Conservation (phyloP, 768 basidiomycete species). For the Pleurotus sapidus region DNA sequence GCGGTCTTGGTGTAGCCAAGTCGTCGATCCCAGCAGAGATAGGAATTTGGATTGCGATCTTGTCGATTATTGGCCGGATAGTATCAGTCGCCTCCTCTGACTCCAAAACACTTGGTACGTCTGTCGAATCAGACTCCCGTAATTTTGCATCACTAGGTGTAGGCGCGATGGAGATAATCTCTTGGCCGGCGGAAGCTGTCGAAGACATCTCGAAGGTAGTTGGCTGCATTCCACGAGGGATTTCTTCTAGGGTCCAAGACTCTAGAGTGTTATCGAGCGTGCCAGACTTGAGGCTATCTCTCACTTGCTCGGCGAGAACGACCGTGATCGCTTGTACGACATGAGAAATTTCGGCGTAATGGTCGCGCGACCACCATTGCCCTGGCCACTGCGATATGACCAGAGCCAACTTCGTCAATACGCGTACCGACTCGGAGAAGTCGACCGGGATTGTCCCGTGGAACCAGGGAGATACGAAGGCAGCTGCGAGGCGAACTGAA, state of each 20-base stretch:
- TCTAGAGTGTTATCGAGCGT: conserved; percentile 11
- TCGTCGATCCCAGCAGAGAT: not conserved
- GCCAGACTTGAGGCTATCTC: conserved; percentile 42
- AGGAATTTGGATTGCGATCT: not conserved
- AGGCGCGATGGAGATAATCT: too few species aligned
- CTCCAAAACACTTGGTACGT: too few species aligned
- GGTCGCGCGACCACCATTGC: conserved; percentile 65
- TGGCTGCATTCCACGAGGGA: not conserved
- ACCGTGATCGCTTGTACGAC: conserved; percentile 57
- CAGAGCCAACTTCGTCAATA: conserved; percentile 39
- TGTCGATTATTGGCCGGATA: not conserved
- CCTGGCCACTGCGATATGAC: conserved; percentile 65
- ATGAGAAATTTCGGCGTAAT: conserved; percentile 52
- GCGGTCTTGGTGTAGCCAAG: not conserved
- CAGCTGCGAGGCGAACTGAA: conserved; percentile 64
- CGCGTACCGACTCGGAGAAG: conserved; percentile 30
- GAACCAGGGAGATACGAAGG: conserved; percentile 72
- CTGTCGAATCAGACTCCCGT: too few species aligned
- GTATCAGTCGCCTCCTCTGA: not conserved
- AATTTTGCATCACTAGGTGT: too few species aligned
- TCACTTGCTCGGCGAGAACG: conserved; percentile 65
- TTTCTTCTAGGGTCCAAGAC: not conserved
- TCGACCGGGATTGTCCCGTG: conserved; percentile 41
- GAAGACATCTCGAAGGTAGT: not conserved
- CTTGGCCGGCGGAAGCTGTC: too few species aligned